A percentile compares a stretch with the other conserved stretches of the same genome.
phyloP scores from a whole-genome alignment of 106 monocot species.

The Iris macrosiphon region DNA sequence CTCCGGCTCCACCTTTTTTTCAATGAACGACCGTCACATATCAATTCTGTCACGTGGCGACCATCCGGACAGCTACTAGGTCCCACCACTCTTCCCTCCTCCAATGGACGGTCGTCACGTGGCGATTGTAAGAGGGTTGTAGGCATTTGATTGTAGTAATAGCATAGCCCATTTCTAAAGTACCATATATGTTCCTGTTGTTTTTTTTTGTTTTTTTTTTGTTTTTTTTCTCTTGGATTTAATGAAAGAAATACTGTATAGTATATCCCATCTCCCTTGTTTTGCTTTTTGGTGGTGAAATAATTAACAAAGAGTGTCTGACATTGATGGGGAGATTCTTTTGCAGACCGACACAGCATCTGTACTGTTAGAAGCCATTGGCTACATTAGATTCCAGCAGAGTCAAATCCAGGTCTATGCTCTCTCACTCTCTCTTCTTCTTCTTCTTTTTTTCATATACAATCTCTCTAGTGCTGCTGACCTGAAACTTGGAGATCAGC shows the following conservation, averaged over 20 bases:
- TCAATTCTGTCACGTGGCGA: too few relatives aligned
- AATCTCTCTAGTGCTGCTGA: not conserved
- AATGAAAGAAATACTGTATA: too few relatives aligned
- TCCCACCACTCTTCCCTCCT: not conserved
- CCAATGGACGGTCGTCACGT: too few relatives aligned
- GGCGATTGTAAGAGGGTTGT: too few relatives aligned
- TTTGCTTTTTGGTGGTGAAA: slow-evolving; percentile 17
- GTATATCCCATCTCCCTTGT: not conserved
- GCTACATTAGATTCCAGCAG: slow-evolving; percentile 94
- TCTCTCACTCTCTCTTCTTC: slow-evolving; percentile 16
- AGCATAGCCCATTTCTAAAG: too few relatives aligned
- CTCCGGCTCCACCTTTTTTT: too few relatives aligned
- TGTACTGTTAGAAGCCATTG: slow-evolving; percentile 89
- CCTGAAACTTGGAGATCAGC: not conserved
- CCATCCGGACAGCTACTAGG: too few relatives aligned
- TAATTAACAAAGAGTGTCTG: slow-evolving; percentile 11
- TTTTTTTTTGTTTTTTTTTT: too few relatives aligned
- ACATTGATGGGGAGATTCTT: slow-evolving; percentile 21
- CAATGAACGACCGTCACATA: too few relatives aligned
- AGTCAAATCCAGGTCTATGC: slow-evolving; percentile 70
- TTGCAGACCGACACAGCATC: slow-evolving; percentile 98
- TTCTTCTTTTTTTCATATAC: slow-evolving; percentile 6
- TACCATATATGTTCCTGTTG: too few relatives aligned
- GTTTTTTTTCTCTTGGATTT: too few relatives aligned
- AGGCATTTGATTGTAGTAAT: too few relatives aligned